phyloP scores from a whole-genome alignment of 257 asterid species.

The Eucommia ulmoides region DNA sequence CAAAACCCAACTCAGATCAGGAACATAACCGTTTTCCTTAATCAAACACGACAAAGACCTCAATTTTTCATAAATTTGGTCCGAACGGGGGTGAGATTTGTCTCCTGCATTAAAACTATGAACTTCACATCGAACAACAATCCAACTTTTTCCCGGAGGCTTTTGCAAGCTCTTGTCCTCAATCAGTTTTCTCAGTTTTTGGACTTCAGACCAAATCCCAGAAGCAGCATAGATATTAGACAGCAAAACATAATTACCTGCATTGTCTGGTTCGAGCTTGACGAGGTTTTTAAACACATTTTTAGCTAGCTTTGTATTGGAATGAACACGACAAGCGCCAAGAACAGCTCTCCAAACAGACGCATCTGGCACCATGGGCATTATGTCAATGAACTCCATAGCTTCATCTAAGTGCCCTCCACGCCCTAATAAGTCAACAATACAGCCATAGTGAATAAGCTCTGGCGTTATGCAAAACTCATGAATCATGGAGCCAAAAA shows the following conservation, averaged over 20 bases:
- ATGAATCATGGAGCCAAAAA: slow-evolving; percentile 13
- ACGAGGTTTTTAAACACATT: slow-evolving; percentile 10
- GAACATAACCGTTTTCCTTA: slow-evolving; percentile 12
- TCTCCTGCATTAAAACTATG: slow-evolving; percentile 19
- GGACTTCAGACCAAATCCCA: slow-evolving; percentile 20
- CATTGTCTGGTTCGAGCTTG: slow-evolving; percentile 17
- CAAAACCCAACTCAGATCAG: slow-evolving; percentile 22
- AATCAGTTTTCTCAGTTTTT: slow-evolving; percentile 15
- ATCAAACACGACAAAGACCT: slow-evolving; percentile 8
- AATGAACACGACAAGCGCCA: slow-evolving; percentile 21
- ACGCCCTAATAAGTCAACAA: slow-evolving; percentile 15
- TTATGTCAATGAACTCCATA: slow-evolving; percentile 10
- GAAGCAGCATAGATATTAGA: slow-evolving; percentile 21
- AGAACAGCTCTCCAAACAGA: slow-evolving; percentile 14
- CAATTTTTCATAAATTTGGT: slow-evolving; percentile 17
- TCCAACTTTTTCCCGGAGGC: slow-evolving; percentile 24
- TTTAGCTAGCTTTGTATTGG: slow-evolving; percentile 21
- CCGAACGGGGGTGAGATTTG: slow-evolving; percentile 15
- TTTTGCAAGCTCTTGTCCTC: slow-evolving; percentile 15
- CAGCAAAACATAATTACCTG: slow-evolving; percentile 20
- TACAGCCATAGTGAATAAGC: slow-evolving; percentile 18
- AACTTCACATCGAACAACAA: slow-evolving; percentile 15
- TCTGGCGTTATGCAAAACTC: slow-evolving; percentile 13
- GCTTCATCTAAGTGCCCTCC: slow-evolving; percentile 14
- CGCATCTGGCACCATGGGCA: slow-evolving; percentile 19